A percentile compares a stretch with the other conserved stretches of the same genome.
phyloP scores from a whole-genome alignment of 164 flowering plant genomes.

The Aristolochia californica region DNA sequence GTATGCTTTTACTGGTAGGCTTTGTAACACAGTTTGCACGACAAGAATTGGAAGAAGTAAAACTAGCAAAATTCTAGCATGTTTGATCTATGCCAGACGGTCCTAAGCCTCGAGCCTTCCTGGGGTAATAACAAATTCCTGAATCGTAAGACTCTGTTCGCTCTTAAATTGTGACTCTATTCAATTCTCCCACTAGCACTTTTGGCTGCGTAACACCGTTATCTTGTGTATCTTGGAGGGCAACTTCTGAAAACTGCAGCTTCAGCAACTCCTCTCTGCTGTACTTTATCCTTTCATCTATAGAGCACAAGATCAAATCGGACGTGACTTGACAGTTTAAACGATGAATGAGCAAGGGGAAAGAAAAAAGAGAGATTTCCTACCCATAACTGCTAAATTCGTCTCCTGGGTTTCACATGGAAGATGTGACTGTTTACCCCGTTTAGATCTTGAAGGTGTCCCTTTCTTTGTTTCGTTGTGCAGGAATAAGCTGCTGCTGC shows the following conservation, averaged over 20 bases:
- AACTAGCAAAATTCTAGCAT: no score
- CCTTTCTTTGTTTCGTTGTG: slow-evolving; percentile 14
- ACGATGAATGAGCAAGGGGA: not conserved
- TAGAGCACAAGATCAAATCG: not conserved
- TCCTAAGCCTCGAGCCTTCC: no score
- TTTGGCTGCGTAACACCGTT: slow-evolving; percentile 6
- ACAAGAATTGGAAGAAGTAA: no score
- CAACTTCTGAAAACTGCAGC: slow-evolving; percentile 13
- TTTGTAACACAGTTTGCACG: no score
- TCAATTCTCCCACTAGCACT: slow-evolving; percentile 1
- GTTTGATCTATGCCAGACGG: no score
- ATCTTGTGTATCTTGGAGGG: slow-evolving; percentile 4
- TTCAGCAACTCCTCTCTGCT: no score
- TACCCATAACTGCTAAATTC: slow-evolving; percentile 25
- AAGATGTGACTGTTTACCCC: slow-evolving; percentile 12
- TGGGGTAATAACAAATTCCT: no score
- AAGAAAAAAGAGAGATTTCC: not conserved
- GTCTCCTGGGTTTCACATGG: slow-evolving; percentile 11
- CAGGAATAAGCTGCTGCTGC: slow-evolving; percentile 16
- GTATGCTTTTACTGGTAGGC: no score
- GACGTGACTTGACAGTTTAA: not conserved
- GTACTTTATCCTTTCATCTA: no score
- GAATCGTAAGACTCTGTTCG: no score
- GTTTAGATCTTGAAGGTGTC: slow-evolving; percentile 15
- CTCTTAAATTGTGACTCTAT: no score